These are phyloP conservation scores for Nemania sp. DNA, from an alignment of 2,329 filamentous ascomycete species.

Conservation along the genomic window DNA sequence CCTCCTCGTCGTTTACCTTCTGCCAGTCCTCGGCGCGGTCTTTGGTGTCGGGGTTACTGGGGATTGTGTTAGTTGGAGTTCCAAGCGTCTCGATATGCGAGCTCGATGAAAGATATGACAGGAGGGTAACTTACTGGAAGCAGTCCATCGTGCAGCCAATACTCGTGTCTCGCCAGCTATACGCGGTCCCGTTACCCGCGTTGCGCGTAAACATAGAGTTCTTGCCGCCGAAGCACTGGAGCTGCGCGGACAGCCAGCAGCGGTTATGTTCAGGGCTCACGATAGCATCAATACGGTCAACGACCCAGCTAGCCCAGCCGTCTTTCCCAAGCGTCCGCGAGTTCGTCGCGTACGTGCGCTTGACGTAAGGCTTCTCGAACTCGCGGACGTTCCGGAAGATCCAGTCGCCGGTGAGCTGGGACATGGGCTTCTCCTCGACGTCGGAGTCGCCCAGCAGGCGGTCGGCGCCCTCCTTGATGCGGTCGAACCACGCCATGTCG, in stretches of 20 bases:
- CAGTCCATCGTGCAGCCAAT: slow-evolving; percentile 47
- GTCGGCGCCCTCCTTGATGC: slow-evolving; percentile 45
- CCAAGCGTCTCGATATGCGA: not conserved
- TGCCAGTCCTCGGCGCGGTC: slow-evolving; percentile 47
- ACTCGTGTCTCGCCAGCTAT: slow-evolving; percentile 51
- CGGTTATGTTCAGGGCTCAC: slow-evolving; percentile 42
- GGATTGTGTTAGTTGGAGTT: not conserved
- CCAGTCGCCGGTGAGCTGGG: slow-evolving; percentile 49
- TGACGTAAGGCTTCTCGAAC: slow-evolving; percentile 53
- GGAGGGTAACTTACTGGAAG: slow-evolving; percentile 42
- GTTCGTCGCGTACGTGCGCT: slow-evolving; percentile 49
- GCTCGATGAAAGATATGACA: not conserved
- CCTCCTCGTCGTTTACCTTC: slow-evolving; percentile 43
- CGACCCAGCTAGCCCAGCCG: slow-evolving; percentile 46
- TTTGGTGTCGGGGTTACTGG: slow-evolving; percentile 36
- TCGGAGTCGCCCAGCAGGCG: slow-evolving; percentile 40
- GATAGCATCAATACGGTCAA: slow-evolving; percentile 44
- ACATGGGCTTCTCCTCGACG: slow-evolving; percentile 48
- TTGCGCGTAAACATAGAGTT: slow-evolving; percentile 48
- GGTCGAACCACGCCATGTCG: slow-evolving; percentile 39
- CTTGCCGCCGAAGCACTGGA: slow-evolving; percentile 50
- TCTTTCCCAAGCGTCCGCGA: slow-evolving; percentile 46
- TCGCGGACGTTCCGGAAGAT: slow-evolving; percentile 51
- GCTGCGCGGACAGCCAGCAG: slow-evolving; percentile 49
- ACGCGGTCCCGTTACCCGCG: slow-evolving; percentile 49